Conservation (phyloP, 306 rosid genomes). For the Corylus heterophylla region DNA sequence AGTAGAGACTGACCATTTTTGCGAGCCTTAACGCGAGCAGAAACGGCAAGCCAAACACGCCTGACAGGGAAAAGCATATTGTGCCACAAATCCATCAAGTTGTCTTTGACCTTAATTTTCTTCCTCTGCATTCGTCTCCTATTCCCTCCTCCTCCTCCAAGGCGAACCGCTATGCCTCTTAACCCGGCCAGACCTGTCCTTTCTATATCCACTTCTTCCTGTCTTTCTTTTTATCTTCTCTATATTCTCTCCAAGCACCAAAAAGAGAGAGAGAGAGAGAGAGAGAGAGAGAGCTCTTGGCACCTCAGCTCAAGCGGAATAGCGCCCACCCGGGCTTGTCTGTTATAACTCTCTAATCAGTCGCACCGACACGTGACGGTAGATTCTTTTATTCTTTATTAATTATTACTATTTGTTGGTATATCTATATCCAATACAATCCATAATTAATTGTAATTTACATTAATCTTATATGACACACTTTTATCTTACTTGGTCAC, state of each 20-base stretch:
- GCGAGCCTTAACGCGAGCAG: constrained; percentile 59
- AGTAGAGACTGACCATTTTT: constrained; percentile 43
- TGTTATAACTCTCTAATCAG: constrained; percentile 1
- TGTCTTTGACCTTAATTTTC: constrained; percentile 31
- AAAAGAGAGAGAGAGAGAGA: background rate
- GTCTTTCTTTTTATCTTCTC: background rate
- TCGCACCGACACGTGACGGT: constrained; percentile 43
- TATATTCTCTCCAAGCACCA: background rate
- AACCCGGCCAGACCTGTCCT: constrained; percentile 59
- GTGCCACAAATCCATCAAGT: constrained; percentile 61
- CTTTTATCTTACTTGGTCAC: too few species aligned
- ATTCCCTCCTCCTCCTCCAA: constrained; percentile 21
- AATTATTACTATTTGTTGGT: background rate
- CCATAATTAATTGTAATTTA: too few species aligned
- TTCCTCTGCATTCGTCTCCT: constrained; percentile 32
- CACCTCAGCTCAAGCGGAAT: background rate
- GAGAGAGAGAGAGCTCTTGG: background rate
- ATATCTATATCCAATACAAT: too few species aligned
- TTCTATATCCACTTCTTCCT: background rate
- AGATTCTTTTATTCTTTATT: background rate
- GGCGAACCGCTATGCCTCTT: constrained; percentile 37
- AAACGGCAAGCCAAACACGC: constrained; percentile 71
- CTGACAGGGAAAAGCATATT: constrained; percentile 71
- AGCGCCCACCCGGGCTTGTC: background rate
- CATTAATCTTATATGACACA: too few species aligned